phyloP scores from a whole-genome alignment of 345 rosid species.

The Jatropha curcas region DNA sequence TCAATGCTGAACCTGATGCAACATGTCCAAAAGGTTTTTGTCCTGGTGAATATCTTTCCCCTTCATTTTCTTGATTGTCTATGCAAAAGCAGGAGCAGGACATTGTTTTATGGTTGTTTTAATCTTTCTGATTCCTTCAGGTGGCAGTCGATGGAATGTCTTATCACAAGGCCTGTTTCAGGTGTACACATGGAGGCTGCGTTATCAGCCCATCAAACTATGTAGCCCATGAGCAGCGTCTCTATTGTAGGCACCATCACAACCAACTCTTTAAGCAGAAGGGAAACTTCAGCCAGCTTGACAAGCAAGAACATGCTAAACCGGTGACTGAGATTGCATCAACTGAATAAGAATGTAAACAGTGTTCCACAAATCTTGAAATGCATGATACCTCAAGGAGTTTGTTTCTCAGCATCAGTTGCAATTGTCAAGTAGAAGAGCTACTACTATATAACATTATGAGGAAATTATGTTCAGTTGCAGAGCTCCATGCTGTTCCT shows the following conservation, averaged over 20 bases:
- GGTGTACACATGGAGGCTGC: conserved; percentile 73
- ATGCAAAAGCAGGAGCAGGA: background rate
- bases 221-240: conserved; percentile 62
- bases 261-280: conserved; percentile 67
- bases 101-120: background rate
- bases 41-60: background rate
- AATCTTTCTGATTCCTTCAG: conserved; percentile 33
- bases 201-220: conserved; percentile 65
- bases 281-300: conserved; percentile 70
- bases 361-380: background rate
- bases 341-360: conserved; percentile 27
- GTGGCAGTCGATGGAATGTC: conserved; percentile 70
- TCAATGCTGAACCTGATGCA: background rate
- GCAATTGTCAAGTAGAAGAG: conserved; percentile 23
- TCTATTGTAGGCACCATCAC: conserved; percentile 74
- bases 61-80: background rate
- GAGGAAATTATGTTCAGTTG: conserved; percentile 7
- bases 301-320: conserved; percentile 38
- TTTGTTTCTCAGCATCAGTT: conserved; percentile 10
- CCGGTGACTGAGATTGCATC: conserved; percentile 28
- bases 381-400: conserved; percentile 1
- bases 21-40: background rate
- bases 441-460: conserved; percentile 2
- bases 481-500: conserved; percentile 14
- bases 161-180: conserved; percentile 69